These are phyloP conservation scores for Chrysanthemum makinoi DNA, from an alignment of 129 eudicot genomes.

Conservation along the genomic window DNA sequence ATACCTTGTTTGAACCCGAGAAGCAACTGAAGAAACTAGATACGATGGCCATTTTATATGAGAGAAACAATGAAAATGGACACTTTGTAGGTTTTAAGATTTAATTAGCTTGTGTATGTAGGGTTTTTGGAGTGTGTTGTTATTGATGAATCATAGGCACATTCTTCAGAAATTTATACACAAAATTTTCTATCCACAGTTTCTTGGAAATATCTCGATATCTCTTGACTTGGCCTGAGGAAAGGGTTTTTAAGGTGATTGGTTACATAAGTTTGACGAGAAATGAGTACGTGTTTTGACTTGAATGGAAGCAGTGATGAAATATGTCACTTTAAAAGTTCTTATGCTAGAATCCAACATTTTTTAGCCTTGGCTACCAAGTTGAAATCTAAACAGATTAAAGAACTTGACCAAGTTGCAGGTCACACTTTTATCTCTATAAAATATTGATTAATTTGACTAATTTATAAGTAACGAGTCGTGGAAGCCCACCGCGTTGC, in stretches of 20 bases:
- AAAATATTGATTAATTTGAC: no score
- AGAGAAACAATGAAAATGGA: not conserved
- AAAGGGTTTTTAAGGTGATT: not conserved
- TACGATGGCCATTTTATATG: constrained; percentile 19
- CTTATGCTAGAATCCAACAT: not conserved
- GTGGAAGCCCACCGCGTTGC: no score
- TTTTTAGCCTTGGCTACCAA: no score
- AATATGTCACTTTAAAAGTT: not conserved
- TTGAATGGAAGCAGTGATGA: no score
- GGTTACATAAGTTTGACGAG: not conserved
- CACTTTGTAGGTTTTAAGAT: not conserved
- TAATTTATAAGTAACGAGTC: no score
- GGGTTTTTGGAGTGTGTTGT: not conserved
- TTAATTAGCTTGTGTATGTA: not conserved
- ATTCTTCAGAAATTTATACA: not conserved
- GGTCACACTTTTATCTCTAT: no score
- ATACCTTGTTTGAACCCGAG: constrained; percentile 15
- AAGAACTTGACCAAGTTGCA: no score
- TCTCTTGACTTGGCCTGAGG: not conserved
- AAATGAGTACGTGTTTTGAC: not conserved
- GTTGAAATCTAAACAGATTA: no score
- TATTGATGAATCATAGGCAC: not conserved
- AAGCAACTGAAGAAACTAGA: constrained; percentile 19
- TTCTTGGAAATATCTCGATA: no score
- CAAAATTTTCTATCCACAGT: not conserved